Evolutionary conservation across 106 monocot genomes (phyloP).

Genomic region (Allium cepa): DNA sequence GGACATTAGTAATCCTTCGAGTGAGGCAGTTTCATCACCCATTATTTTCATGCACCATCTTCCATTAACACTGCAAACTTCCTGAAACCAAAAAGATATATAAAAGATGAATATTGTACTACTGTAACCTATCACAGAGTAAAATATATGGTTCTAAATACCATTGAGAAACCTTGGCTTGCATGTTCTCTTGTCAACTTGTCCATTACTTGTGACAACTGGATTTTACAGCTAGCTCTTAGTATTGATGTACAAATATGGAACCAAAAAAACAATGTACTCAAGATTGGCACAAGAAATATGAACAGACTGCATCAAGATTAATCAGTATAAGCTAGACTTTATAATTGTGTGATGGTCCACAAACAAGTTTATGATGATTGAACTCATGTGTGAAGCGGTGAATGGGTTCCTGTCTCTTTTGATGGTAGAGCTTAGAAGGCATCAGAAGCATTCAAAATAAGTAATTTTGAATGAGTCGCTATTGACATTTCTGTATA

Average conservation of each 20-base stretch:
- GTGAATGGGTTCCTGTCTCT: no score
- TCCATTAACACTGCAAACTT: slow-evolving; percentile 55
- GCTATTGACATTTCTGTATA: no score
- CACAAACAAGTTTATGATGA: no score
- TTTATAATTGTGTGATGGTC: no score
- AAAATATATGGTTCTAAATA: slow-evolving; percentile 9
- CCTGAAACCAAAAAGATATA: slow-evolving; percentile 25
- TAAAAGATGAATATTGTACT: slow-evolving; percentile 1
- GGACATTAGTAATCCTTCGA: slow-evolving; percentile 56
- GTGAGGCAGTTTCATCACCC: slow-evolving; percentile 8
- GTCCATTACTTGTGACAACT: slow-evolving; percentile 75
- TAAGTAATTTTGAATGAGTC: no score
- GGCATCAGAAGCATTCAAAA: no score
- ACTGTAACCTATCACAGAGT: neutral
- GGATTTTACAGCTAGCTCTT: slow-evolving; percentile 3
- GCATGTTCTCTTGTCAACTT: slow-evolving; percentile 34
- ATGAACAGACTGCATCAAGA: no score
- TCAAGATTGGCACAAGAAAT: no score
- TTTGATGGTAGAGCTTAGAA: no score
- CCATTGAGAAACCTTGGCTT: slow-evolving; percentile 34
- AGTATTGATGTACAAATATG: neutral
- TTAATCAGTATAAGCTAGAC: no score
- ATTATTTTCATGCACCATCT: slow-evolving; percentile 59
- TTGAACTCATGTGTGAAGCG: no score
- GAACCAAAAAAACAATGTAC: no score